A percentile compares a stretch with the other conserved stretches of the same genome.
These are phyloP conservation scores for Carallia brachiata DNA, from an alignment of 345 rosid species.

Conservation along the genomic window DNA sequence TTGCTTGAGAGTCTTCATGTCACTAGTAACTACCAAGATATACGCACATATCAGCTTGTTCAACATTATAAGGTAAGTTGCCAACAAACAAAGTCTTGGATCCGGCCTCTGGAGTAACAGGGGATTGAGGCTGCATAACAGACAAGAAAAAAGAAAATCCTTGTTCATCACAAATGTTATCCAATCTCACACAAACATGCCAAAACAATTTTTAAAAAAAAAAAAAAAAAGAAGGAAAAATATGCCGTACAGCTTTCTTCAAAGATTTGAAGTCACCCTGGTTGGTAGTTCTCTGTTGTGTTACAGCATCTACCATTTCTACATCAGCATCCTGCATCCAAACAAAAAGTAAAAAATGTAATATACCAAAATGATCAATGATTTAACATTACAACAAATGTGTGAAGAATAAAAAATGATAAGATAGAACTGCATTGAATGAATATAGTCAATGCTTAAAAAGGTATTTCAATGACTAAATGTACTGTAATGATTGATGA, in stretches of 20 bases:
- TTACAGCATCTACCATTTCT: conserved; percentile 57
- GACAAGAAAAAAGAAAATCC: background rate
- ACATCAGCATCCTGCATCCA: conserved; percentile 38
- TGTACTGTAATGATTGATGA: no score
- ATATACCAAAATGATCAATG: background rate
- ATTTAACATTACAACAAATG: background rate
- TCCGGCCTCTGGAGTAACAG: conserved; percentile 50
- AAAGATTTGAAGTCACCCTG: conserved; percentile 33
- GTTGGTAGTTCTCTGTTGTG: conserved; percentile 31
- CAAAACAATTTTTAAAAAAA: background rate
- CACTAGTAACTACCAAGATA: background rate
- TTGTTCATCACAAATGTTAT: background rate
- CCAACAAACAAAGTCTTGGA: conserved; percentile 69
- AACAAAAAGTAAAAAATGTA: background rate
- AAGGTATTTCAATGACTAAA: no score
- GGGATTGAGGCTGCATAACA: conserved; percentile 62
- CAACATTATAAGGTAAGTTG: conserved; percentile 61
- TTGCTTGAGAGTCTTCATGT: background rate
- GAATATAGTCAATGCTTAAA: no score
- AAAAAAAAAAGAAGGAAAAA: background rate
- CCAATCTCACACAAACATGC: background rate
- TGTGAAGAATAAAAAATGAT: no score
- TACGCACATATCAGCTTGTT: conserved; percentile 60
- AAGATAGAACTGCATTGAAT: no score
- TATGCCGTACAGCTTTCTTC: conserved; percentile 37